phyloP scores from a whole-genome alignment of 192 early-diverging fungal species.

The Gryganskiella cystojenkinii region DNA sequence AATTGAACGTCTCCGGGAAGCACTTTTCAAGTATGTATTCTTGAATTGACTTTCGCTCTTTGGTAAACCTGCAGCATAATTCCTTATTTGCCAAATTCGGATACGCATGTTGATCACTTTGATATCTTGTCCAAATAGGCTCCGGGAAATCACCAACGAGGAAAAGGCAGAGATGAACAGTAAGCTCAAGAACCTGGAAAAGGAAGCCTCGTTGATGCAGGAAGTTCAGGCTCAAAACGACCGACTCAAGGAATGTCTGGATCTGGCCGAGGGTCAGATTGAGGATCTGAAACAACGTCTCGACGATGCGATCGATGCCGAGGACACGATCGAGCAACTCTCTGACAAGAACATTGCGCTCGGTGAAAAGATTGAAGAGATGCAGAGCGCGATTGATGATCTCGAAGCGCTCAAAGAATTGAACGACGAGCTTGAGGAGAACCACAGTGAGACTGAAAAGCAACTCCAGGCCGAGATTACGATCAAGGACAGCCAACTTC shows the following conservation, averaged over 20 bases:
- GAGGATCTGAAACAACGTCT: constrained; percentile 86
- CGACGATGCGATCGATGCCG: constrained; percentile 84
- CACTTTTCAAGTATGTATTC: constrained; percentile 71
- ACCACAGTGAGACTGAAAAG: constrained; percentile 89
- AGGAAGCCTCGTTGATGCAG: constrained; percentile 68
- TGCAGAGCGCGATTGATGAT: constrained; percentile 82
- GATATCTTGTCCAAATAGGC: constrained; percentile 32
- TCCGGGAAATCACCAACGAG: constrained; percentile 83
- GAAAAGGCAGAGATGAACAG: constrained; percentile 74
- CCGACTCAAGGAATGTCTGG: constrained; percentile 64
- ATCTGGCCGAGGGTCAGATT: constrained; percentile 74
- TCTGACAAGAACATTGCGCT: constrained; percentile 86
- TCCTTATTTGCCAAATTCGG: too few species aligned
- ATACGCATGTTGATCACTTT: too few species aligned
- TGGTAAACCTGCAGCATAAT: too few species aligned
- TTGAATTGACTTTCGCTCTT: neutral
- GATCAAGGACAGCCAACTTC: constrained; percentile 75
- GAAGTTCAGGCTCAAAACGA: constrained; percentile 70
- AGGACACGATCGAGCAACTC: constrained; percentile 86
- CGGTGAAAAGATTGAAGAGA: constrained; percentile 82
- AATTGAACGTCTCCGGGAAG: constrained; percentile 90
- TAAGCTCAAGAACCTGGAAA: constrained; percentile 75
- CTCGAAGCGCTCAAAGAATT: constrained; percentile 91
- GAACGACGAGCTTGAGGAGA: constrained; percentile 94
- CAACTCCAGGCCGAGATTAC: constrained; percentile 87